Base-by-base conservation (phyloP, 805 yeast species). In the Cyberlindnera mrakii region DNA sequence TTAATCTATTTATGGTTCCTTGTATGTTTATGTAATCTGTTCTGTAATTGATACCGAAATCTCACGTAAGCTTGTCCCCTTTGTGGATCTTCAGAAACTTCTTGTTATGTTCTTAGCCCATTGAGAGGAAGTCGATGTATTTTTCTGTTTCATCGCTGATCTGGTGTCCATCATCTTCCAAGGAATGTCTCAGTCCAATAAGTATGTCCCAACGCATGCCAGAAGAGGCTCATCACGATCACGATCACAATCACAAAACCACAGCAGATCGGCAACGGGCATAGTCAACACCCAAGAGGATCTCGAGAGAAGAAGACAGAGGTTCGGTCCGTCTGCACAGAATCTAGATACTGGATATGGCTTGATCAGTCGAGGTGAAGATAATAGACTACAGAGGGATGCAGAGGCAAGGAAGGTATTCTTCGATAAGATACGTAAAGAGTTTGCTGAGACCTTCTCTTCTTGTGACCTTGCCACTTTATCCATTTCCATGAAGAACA, bases 291-390 rank as follows among this genome's bases (percentile, higher is more conserved):
- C 48, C 7, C 6, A 30, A 2, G 50, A 42, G 5, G 54, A 40
- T 4, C 39, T 55, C 13, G 55, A 52, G 38, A 59, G 51, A 45
- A 58, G 77, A 38, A 53, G 52, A 39, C 51, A 51, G 11, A 58
- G 70, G 44, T 72, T 74, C 44, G 40, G 50, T 0, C 58, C 62
- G 5, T 53, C 57, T 6, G 40, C 46, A 3, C 51, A 50, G 25
- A 53, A 56, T 14, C 41, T 49, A 31, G 48, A 49, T 15, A 70
- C 64, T 6, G 51, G 44, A 8, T 77, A 69, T 47, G 85, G 86
- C 0, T 63, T 77, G 39, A 59, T 80, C 7, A 81, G 86, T 48
- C 63, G 87, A 44, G 85, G 86, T 1, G 80, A 74, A 35, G 80
- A 74, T 43, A 56, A 55, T 40, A 55, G 74, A 33, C 63, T 82